phyloP scores from a whole-genome alignment of 164 flowering plant genomes.

The Kingdonia uniflora region DNA sequence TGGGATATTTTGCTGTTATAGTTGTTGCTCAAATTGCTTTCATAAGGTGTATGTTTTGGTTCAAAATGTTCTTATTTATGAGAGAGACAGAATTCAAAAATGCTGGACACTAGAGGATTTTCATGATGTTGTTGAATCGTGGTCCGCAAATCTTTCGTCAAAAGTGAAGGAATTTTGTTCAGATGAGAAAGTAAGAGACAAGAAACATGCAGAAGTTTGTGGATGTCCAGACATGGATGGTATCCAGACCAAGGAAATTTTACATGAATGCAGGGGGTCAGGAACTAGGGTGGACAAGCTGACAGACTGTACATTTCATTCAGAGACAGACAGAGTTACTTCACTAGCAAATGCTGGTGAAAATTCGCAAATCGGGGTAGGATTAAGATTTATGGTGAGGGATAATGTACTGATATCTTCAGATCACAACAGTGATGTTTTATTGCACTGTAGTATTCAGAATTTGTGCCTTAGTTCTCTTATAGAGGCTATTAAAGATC shows the following conservation, averaged over 20 bases:
- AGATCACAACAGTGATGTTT: conserved; percentile 31
- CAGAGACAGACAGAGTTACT: conserved; percentile 8
- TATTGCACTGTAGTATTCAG: conserved; percentile 62
- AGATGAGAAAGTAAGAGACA: conserved; percentile 14
- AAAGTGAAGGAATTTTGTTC: conserved; percentile 27
- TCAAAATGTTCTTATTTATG: conserved; percentile 31
- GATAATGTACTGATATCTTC: conserved; percentile 48
- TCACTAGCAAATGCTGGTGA: conserved; percentile 11
- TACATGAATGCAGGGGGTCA: conserved; percentile 21
- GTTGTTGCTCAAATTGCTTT: conserved; percentile 59
- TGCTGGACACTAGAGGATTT: conserved; percentile 51
- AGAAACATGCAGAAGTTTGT: conserved; percentile 5
- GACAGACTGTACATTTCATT: conserved; percentile 46
- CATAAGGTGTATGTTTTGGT: conserved; percentile 27
- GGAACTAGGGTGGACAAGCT: conserved; percentile 19
- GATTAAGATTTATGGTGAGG: conserved; percentile 40
- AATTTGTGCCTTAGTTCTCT: conserved; percentile 68
- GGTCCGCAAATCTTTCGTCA: conserved; percentile 52
- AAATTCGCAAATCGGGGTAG: conserved; percentile 15
- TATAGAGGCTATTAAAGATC: conserved; percentile 37
- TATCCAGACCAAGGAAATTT: conserved; percentile 2
- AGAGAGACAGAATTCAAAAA: conserved; percentile 27
- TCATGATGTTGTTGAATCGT: conserved; percentile 61
- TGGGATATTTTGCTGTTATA: conserved; percentile 34
- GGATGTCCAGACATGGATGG: conserved; percentile 13